Evolutionary conservation across 2,329 filamentous ascomycete species (phyloP), one percentile per base, ranked within the genome.

Genomic region (Hymenoscyphus infarciens): DNA sequence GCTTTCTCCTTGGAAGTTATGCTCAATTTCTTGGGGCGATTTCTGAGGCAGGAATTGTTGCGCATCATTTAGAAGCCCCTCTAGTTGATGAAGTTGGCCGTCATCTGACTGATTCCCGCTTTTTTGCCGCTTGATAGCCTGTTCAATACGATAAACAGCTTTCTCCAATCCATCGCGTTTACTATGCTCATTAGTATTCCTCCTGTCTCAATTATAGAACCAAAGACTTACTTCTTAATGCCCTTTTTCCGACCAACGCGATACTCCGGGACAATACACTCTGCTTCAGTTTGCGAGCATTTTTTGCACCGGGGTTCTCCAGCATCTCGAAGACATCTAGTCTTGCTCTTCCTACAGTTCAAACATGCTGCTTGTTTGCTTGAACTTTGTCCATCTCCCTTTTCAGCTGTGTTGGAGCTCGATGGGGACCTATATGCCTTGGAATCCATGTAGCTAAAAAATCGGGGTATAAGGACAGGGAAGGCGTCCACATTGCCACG

Each of bases 101-200:
- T 77, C 75, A 64, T 76, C 75, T 29, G 77, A 73, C 7, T 76
- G 74, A 52, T 73, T 72, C 10, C 75, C 74, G 3, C 78, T 59
- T 70, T 59, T 80, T 73, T 60, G 80, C 78, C 27, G 84, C 81
- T 57, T 85, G 77, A 71, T 83, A 81, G 87, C 89, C 73, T 91
- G 86, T 70, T 91, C 87, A 64, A 92, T 87, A 71, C 90, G 88
- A 70, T 85, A 86, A 22, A 92, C 82, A 2, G 88, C 88, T 75
- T 91, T 91, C 66, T 91, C 88, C 33, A 91, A 77, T 0, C 89
- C 89, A 16, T 86, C 88, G 49, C 89, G 84, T 75, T 92, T 92
- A 74, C 88, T 91, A 66, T n/a, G n/a, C n/a, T n/a, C n/a, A n/a
- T n/a, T n/a, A n/a, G n/a, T n/a, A n/a, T n/a, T n/a, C n/a, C n/a